Base-by-base conservation (phyloP, 371 early-diverging fungal genomes). In the Hamiltosporidium tvaerminnensis region DNA sequence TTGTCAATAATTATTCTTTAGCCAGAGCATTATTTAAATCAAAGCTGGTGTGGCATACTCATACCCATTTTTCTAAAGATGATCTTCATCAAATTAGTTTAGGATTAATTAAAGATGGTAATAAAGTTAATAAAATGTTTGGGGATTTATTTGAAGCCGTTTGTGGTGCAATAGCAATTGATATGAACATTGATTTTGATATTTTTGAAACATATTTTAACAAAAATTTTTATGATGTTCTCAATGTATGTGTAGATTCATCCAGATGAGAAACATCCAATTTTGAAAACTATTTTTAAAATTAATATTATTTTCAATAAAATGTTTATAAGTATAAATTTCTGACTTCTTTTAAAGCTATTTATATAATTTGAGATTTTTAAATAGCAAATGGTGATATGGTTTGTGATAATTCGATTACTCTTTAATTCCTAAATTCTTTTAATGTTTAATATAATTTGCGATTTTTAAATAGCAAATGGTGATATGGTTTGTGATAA, bases 91-190 rank as follows among this genome's bases (percentile, higher is more conserved):
- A 47, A 53, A 37, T 23, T 10, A 2, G 16, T 56, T 37, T 34
- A 10, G 56, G 63, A 56, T 39, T 63, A 16, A 38, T 38, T 16
- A 34, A 48, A 36, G 36, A 35, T 16, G 35, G 47, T 33, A 36
- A 53, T 47, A 50, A 49, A 39, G 36, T 49, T 30, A 61, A 53
- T n/a, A 70, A 70, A 53, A 12, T 33, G 14, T 70, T 64, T 53
- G 49, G 65, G 32, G 73, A 73, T 53, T 59, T 70, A 31, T 70
- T 73, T 52, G 73, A 73, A 52, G 63, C 73, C 30, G 3, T 73
- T 57, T 23, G 34, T 56, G 73, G 73, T 32, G 70, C 73, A n/a
- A 64, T 73, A 33, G 12, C 70, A 1, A 35, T 69, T 14, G 73
- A 73, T 62, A n/a, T 56, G 1, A 50, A 64, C 1, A 67, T 62